A percentile compares a stretch with the other conserved stretches of the same genome.
These are phyloP conservation scores for Tylopilus plumbeoviolaceoides DNA, from an alignment of 768 basidiomycete species.

Conservation along the genomic window DNA sequence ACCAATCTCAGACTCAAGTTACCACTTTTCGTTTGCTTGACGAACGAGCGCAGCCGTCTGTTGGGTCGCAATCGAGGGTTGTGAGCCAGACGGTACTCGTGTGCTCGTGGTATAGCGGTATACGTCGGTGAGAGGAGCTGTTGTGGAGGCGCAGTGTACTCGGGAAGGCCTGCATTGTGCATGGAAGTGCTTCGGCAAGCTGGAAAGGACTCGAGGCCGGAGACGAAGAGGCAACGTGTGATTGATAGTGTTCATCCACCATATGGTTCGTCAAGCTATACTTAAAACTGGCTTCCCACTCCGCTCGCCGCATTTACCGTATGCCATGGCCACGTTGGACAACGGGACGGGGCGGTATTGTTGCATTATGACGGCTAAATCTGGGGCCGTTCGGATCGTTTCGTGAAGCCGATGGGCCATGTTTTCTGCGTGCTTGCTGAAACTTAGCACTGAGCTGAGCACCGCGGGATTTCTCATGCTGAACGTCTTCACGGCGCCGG, in stretches of 20 bases:
- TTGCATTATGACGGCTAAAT: neutral
- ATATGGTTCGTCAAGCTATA: constrained; percentile 31
- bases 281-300: constrained; percentile 34
- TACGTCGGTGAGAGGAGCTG: constrained; percentile 45
- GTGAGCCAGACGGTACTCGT: constrained; percentile 52
- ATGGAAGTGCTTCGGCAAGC: constrained; percentile 35
- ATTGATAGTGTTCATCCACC: constrained; percentile 14
- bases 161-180: constrained; percentile 53
- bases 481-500: neutral
- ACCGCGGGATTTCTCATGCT: neutral
- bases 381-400: neutral
- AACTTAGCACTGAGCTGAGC: neutral
- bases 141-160: constrained; percentile 39
- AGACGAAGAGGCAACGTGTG: constrained; percentile 19
- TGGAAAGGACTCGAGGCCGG: constrained; percentile 1
- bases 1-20: constrained; percentile 47
- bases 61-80: constrained; percentile 34
- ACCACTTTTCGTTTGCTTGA: constrained; percentile 57
- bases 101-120: constrained; percentile 47
- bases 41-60: constrained; percentile 45
- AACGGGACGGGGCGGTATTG: neutral
- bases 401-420: neutral
- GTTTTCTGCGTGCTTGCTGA: neutral
- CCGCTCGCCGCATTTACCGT: constrained; percentile 18
- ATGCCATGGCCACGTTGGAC: constrained; percentile 7